Percentiles rank a stretch among this genome's conserved stretches.
Conservation (phyloP, 1,284 basidiomycete species). For the Trichosporon faecale region DNA sequence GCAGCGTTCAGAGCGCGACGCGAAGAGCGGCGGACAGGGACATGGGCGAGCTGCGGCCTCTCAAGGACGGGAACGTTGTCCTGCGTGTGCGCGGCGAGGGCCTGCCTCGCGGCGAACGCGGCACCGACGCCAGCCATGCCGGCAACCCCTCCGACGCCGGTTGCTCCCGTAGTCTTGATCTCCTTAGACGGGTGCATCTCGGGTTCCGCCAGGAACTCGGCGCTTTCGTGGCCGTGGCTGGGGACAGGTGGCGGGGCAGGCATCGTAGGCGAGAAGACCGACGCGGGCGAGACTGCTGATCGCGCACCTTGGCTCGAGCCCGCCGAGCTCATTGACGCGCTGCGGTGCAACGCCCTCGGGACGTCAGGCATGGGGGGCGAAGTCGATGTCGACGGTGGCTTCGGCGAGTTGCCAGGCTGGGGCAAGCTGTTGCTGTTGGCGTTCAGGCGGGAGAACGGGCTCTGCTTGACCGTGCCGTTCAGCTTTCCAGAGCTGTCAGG, state of each 20-base stretch:
- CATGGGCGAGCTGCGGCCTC: not conserved
- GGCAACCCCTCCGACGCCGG: not conserved
- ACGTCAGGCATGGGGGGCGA: not conserved
- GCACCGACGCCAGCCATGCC: not conserved
- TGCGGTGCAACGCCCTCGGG: not conserved
- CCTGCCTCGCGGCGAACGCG: not conserved
- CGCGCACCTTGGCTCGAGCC: not conserved
- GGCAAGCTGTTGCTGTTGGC: not conserved
- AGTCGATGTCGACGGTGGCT: not conserved
- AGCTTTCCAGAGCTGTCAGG: not conserved
- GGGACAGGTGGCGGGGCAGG: not conserved
- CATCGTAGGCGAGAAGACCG: conserved; percentile 1
- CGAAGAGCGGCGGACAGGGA: not conserved
- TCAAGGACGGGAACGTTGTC: not conserved
- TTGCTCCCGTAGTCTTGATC: not conserved
- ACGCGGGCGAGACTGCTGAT: not conserved
- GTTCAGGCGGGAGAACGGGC: conserved; percentile 1
- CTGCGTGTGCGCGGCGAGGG: not conserved
- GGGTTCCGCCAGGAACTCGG: not conserved
- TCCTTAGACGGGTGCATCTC: not conserved
- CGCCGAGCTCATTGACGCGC: not conserved
- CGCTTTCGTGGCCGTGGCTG: not conserved
- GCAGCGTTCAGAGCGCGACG: conserved; percentile 1
- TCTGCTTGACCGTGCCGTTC: not conserved
- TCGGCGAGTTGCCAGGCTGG: conserved; percentile 1